Evolutionary conservation across 2,329 filamentous ascomycete species (phyloP), one percentile per base, ranked within the genome.

Genomic region (Colletotrichum plurivorum): DNA sequence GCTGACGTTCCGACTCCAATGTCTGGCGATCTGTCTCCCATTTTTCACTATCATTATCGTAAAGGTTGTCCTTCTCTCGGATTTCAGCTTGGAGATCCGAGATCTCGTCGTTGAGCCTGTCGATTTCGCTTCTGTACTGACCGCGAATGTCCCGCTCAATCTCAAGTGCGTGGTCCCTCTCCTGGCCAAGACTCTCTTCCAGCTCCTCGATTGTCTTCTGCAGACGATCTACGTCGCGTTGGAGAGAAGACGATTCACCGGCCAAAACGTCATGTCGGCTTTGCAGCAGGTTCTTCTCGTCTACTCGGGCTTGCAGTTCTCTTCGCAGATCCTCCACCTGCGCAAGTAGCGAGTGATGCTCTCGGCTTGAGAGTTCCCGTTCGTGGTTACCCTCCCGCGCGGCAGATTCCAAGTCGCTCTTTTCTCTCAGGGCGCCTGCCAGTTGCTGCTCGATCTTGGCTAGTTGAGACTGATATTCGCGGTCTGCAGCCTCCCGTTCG

Each of bases 281-380:
- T 75, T 93, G 91, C 18, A 94, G 81, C 13, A 93, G 79, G 59
- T 90, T 87, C 77, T 93, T 94, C 77, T 94, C 92, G 71, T 90
- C 88, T 1, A 83, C 81, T 57, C 85, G 85, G 66, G 85, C 80
- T 70, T 88, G 83, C 1, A 93, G 78, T 25, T 94, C 91, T 58
- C 85, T 84, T 67, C 90, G 85, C 0, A 87, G 81, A 60, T 89
- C 81, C 58, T 88, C 83, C 3, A 93, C 76, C 71, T 87, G 87
- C 20, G 82, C 76, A 18, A 83, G 79, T 15, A 87, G 80, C 41
- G 84, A 75, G 59, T 79, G 73, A 8, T 81, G 76, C 48, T 84
- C 81, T 39, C 71, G 71, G 53, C 79, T 75, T 73, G 77, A 80
- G 4, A 78, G 75, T 59, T 85, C 83, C n/a, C 80, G 81, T 60